phyloP scores from a whole-genome alignment of 2,329 filamentous ascomycete species.

The Mycosphaerella sp. region DNA sequence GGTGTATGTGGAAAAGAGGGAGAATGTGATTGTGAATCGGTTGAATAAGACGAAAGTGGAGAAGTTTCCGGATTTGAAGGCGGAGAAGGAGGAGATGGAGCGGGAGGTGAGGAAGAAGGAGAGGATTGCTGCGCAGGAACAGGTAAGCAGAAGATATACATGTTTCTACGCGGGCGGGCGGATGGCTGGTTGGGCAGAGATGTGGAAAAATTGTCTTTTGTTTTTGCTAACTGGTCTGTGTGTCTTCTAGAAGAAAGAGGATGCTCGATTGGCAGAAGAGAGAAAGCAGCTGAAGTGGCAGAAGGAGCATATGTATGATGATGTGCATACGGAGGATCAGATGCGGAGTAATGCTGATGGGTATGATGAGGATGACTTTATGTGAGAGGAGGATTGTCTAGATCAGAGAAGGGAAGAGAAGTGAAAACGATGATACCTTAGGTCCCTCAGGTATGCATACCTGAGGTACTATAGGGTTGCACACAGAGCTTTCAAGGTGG shows the following conservation, averaged over 20 bases:
- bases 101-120: slow-evolving; percentile 67
- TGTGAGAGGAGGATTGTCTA: slow-evolving; percentile 41
- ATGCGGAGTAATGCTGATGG: slow-evolving; percentile 84
- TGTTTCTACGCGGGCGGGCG: no score
- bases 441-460: no score
- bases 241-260: slow-evolving; percentile 59
- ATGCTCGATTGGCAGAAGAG: slow-evolving; percentile 66
- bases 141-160: slow-evolving; percentile 44
- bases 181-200: no score
- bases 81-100: slow-evolving; percentile 72
- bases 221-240: not conserved
- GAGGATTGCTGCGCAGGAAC: slow-evolving; percentile 53
- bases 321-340: slow-evolving; percentile 77
- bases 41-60: slow-evolving; percentile 95
- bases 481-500: no score
- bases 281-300: slow-evolving; percentile 85
- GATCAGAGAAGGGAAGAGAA: no score
- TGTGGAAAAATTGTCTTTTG: not conserved
- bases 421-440: no score
- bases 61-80: slow-evolving; percentile 72
- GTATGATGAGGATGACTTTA: slow-evolving; percentile 78
- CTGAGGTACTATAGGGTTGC: no score
- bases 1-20: slow-evolving; percentile 69
- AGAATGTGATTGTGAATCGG: slow-evolving; percentile 92
- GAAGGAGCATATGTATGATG: slow-evolving; percentile 97